phyloP scores from a whole-genome alignment of 2,329 filamentous ascomycete genomes.

The Fusarium sulawesiense region DNA sequence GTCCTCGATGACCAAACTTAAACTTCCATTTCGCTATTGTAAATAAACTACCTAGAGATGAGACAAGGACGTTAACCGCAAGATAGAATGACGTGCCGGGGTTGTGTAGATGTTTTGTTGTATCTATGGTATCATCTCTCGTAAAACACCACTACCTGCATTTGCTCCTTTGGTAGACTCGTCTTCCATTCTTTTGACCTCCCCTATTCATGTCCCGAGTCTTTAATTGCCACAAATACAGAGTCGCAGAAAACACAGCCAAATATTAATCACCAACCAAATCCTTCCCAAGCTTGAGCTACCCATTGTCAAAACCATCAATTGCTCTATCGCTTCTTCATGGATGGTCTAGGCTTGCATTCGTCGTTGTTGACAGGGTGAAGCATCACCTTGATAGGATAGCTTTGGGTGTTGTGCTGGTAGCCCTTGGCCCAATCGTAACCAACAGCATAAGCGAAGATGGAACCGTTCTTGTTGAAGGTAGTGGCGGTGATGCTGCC shows the following conservation, averaged over 20 bases:
- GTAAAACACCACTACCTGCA: constrained; percentile 41
- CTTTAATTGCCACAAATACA: constrained; percentile 23
- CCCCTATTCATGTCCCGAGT: constrained; percentile 25
- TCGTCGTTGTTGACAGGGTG: constrained; percentile 76
- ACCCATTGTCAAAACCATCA: constrained; percentile 1
- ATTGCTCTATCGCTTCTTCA: constrained; percentile 66
- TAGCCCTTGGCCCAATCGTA: constrained; percentile 99
- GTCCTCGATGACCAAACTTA: not conserved
- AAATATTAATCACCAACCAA: constrained; percentile 30
- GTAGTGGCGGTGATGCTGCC: constrained; percentile 90
- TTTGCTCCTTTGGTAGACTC: constrained; percentile 19
- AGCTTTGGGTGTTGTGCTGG: constrained; percentile 79
- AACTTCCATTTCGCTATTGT: not conserved
- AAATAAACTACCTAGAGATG: not conserved
- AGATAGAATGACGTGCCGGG: not conserved
- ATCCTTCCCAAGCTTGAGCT: not conserved
- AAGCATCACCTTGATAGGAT: constrained; percentile 85
- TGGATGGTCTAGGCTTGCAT: constrained; percentile 69
- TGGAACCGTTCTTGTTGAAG: constrained; percentile 88
- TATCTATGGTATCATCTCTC: constrained; percentile 48
- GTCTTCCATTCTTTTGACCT: constrained; percentile 18
- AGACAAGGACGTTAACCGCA: not conserved
- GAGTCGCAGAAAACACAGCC: constrained; percentile 31
- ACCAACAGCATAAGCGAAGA: constrained; percentile 89
- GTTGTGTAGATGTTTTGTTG: constrained; percentile 36